Conservation (phyloP, 345 rosid species). For the Melaleuca quinquenervia region DNA sequence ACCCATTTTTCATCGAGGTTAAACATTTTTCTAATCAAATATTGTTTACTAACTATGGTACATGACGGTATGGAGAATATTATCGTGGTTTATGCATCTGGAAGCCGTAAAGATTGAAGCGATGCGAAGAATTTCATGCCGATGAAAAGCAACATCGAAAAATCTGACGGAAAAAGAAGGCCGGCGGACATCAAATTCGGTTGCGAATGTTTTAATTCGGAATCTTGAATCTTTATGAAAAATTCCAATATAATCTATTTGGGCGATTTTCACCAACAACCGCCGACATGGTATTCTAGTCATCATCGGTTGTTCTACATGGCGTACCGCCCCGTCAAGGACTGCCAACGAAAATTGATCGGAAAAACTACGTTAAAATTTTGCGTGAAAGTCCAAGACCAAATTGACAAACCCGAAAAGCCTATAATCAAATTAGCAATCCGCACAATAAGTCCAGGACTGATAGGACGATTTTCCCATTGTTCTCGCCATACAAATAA, state of each 20-base stretch:
- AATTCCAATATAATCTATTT: too few relatives aligned
- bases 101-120: neutral
- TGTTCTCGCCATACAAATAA: neutral
- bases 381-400: neutral
- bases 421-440: rapidly evolving
- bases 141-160: neutral
- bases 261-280: neutral
- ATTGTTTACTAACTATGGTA: neutral
- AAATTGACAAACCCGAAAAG: neutral
- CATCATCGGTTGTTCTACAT: too few relatives aligned
- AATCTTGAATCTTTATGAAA: too few relatives aligned
- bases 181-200: neutral
- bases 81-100: neutral
- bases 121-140: neutral
- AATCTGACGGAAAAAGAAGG: neutral
- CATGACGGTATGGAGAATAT: neutral
- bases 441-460: rapidly evolving
- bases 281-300: too few relatives aligned
- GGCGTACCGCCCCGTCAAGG: too few relatives aligned
- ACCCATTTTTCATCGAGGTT: neutral
- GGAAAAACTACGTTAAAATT: too few relatives aligned
- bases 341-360: too few relatives aligned
- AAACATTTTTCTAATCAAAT: too few relatives aligned
- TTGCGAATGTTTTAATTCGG: neutral
- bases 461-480: neutral